A percentile compares a stretch with the other conserved stretches of the same genome.
These are phyloP conservation scores for Cardiospermum halicacabum DNA, from an alignment of 345 rosid species.

Conservation along the genomic window DNA sequence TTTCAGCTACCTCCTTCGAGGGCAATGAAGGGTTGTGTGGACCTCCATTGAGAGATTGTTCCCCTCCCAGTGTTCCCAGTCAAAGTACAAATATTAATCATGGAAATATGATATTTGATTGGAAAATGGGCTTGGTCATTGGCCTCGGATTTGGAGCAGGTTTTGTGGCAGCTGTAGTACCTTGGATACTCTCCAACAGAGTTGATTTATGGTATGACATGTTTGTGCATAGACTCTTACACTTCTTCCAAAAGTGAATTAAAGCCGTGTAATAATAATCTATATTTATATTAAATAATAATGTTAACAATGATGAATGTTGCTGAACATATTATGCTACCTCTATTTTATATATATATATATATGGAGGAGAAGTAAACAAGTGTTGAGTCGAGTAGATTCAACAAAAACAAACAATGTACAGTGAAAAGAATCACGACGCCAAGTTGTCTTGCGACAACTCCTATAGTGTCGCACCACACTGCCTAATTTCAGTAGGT, in stretches of 20 bases:
- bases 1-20: conserved; percentile 16
- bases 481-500: too few species aligned
- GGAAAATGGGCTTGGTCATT: conserved; percentile 32
- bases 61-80: conserved; percentile 10
- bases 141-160: conserved; percentile 53
- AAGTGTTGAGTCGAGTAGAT: too few species aligned
- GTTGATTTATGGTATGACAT: conserved; percentile 17
- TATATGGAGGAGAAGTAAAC: too few species aligned
- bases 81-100: conserved; percentile 13
- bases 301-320: too few species aligned
- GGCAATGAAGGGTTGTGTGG: conserved; percentile 35
- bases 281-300: too few species aligned
- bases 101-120: conserved; percentile 32
- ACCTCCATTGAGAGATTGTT: background rate
- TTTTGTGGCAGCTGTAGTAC: conserved; percentile 35
- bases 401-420: too few species aligned
- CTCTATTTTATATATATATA: too few species aligned
- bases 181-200: conserved; percentile 27
- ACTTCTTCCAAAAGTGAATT: background rate
- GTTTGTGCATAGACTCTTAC: conserved; percentile 13
- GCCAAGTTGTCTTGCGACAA: too few species aligned
- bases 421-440: too few species aligned
- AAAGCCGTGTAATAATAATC: too few species aligned
- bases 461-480: too few species aligned
- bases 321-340: too few species aligned